Percentiles rank a stretch among this genome's conserved stretches.
These are phyloP conservation scores for Leucaena leucocephala DNA, from an alignment of 306 rosid genomes.

Conservation along the genomic window DNA sequence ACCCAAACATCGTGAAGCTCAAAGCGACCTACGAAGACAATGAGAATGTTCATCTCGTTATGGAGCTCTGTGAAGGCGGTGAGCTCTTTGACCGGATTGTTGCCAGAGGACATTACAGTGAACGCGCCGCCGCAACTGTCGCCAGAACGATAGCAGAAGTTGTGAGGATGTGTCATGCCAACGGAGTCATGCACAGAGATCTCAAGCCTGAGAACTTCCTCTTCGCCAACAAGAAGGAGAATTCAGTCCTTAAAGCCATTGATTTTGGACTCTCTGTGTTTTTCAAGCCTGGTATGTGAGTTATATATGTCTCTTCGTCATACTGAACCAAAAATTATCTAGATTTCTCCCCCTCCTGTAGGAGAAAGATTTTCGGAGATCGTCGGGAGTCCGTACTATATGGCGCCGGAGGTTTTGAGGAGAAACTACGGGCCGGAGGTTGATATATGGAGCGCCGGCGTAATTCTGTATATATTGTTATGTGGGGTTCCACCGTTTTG, in stretches of 20 bases:
- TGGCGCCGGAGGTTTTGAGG: constrained; percentile 88
- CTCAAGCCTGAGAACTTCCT: constrained; percentile 80
- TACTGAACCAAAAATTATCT: neutral
- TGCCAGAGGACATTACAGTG: constrained; percentile 73
- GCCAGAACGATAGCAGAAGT: constrained; percentile 67
- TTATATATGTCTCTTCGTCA: constrained; percentile 2
- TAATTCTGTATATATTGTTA: constrained; percentile 73
- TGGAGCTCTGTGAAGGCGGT: constrained; percentile 84
- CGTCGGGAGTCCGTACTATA: constrained; percentile 81
- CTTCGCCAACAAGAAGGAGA: constrained; percentile 69
- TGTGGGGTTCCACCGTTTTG: constrained; percentile 89
- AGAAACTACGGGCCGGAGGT: constrained; percentile 78
- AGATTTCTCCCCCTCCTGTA: constrained; percentile 8
- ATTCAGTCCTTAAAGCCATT: constrained; percentile 72
- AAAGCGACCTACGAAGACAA: constrained; percentile 71
- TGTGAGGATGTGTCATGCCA: constrained; percentile 76
- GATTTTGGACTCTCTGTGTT: constrained; percentile 77
- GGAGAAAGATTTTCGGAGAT: constrained; percentile 76
- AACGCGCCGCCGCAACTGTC: constrained; percentile 65
- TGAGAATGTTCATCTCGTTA: constrained; percentile 72
- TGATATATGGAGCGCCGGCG: constrained; percentile 89
- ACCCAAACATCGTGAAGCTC: constrained; percentile 71
- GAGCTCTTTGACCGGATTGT: constrained; percentile 73
- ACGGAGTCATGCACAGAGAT: constrained; percentile 81
- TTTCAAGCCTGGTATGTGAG: constrained; percentile 64